Conservation (phyloP, 257 asterid genomes). For the Cruciata laevipes region DNA sequence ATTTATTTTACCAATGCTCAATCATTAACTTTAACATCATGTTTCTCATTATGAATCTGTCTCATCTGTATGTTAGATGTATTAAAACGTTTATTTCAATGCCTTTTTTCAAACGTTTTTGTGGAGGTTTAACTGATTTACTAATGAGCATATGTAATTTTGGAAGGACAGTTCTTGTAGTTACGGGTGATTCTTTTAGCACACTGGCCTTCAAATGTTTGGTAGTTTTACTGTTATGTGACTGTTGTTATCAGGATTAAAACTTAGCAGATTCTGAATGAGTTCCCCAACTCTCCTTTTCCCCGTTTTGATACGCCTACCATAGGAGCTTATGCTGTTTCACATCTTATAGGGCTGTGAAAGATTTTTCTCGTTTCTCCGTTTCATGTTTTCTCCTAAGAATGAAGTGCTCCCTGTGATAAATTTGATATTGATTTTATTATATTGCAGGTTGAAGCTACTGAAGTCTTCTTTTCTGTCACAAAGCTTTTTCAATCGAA, state of each 20-base stretch:
- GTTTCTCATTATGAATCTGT: neutral
- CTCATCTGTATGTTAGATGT: neutral
- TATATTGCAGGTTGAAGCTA: constrained; percentile 63
- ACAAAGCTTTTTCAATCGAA: constrained; percentile 90
- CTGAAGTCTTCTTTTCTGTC: constrained; percentile 87
- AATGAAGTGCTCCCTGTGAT: neutral
- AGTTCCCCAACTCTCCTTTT: too few species aligned
- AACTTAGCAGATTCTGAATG: neutral
- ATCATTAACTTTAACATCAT: neutral
- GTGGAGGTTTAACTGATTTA: too few species aligned
- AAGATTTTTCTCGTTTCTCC: neutral
- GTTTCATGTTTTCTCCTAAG: neutral
- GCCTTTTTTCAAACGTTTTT: neutral
- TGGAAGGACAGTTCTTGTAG: too few species aligned
- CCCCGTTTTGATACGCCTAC: too few species aligned
- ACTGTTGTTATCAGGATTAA: neutral
- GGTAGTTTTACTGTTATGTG: neutral
- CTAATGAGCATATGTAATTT: neutral
- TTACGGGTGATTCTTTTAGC: neutral
- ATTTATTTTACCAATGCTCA: neutral
- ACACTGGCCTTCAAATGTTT: neutral
- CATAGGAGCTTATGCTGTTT: neutral
- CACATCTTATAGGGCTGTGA: neutral
- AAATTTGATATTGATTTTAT: neutral
- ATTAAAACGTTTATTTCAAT: neutral